Evolutionary conservation across 1,139 yeast species (phyloP).

Genomic region (Pichia cactophila): DNA sequence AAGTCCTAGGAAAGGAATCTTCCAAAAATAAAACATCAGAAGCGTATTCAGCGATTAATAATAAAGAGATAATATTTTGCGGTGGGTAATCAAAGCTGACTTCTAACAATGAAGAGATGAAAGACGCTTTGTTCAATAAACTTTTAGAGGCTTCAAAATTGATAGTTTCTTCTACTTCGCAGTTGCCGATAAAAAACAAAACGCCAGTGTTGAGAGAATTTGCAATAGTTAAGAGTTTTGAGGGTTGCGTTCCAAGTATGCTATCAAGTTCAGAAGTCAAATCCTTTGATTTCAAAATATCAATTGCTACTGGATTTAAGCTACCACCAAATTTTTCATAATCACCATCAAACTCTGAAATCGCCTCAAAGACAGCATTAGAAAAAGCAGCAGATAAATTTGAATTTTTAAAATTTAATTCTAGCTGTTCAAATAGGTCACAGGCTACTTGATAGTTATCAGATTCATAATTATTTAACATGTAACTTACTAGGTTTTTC

Average conservation of each 20-base stretch:
- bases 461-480: constrained; percentile 2
- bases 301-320: neutral
- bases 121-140: constrained; percentile 2
- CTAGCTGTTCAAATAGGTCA: constrained; percentile 16
- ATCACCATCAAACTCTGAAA: neutral
- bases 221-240: neutral
- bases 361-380: neutral
- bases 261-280: neutral
- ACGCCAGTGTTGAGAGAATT: constrained; percentile 4
- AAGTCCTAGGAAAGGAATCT: neutral
- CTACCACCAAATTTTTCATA: neutral
- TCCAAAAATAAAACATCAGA: constrained; percentile 30
- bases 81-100: neutral
- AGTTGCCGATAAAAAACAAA: constrained; percentile 3
- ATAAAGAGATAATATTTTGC: constrained; percentile 20
- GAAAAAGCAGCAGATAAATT: constrained; percentile 1
- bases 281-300: neutral
- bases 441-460: neutral
- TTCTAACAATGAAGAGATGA: neutral
- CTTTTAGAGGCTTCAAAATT: neutral
- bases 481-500: constrained; percentile 7
- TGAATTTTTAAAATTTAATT: constrained; percentile 15
- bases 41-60: constrained; percentile 31
- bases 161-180: neutral
- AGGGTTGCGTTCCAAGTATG: neutral